Evolutionary conservation across 306 rosid genomes (phyloP).

Genomic region (Argentina anserina): DNA sequence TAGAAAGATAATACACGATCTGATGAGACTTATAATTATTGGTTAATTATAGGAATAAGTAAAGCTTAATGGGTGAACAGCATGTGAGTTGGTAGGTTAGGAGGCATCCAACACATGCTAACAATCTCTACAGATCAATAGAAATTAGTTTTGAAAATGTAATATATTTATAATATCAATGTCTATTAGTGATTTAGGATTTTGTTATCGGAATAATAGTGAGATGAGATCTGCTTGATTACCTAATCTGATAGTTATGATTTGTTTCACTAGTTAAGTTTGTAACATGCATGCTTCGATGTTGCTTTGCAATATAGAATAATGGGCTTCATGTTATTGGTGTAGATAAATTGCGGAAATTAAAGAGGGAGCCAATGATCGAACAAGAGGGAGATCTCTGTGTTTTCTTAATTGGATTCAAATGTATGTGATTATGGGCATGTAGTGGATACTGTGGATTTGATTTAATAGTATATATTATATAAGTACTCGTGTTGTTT

Average conservation of each 20-base stretch:
- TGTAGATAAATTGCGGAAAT: constrained; percentile 2
- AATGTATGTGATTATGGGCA: background rate
- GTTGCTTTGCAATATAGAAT: constrained; percentile 28
- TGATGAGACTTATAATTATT: background rate
- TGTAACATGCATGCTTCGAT: constrained; percentile 32
- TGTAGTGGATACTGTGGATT: constrained; percentile 7
- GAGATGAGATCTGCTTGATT: constrained; percentile 36
- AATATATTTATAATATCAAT: constrained; percentile 12
- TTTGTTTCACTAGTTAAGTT: constrained; percentile 15
- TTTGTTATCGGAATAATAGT: constrained; percentile 9
- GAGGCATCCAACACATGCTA: constrained; percentile 43
- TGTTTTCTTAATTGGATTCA: background rate
- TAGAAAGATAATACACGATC: constrained; percentile 2
- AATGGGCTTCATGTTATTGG: constrained; percentile 59
- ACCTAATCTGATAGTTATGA: constrained; percentile 25
- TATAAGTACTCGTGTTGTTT: background rate
- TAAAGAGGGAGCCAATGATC: background rate
- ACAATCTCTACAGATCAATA: constrained; percentile 27
- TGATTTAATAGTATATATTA: background rate
- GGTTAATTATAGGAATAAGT: background rate
- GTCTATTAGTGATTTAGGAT: constrained; percentile 25
- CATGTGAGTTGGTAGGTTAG: constrained; percentile 49
- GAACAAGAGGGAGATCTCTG: background rate
- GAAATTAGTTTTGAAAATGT: constrained; percentile 3
- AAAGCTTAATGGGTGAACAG: constrained; percentile 30